Evolutionary conservation across 345 rosid genomes (phyloP).

Genomic region (Angophora floribunda): DNA sequence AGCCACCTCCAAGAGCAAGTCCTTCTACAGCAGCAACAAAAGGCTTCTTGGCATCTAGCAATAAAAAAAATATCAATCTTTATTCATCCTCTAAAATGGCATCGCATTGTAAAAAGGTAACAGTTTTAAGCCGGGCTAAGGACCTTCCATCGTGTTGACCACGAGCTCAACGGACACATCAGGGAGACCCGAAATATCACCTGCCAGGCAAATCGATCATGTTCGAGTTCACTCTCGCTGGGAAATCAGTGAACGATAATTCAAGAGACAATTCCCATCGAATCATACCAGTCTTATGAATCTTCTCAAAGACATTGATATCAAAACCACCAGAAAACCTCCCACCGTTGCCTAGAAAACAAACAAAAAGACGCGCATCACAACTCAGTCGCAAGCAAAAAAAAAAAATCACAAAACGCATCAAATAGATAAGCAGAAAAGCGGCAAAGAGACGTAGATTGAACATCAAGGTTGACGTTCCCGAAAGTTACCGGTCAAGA

Average conservation of each 20-base stretch:
- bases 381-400: not conserved
- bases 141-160: conserved; percentile 76
- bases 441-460: not conserved
- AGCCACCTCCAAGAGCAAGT: conserved; percentile 97
- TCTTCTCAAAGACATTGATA: conserved; percentile 66
- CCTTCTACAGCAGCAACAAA: conserved; percentile 96
- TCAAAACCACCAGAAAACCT: conserved; percentile 94
- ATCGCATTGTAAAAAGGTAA: not conserved
- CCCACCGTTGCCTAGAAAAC: conserved; percentile 63
- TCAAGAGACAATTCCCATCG: not conserved
- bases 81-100: not conserved
- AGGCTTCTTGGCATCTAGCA: conserved; percentile 78
- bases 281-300: conserved; percentile 62
- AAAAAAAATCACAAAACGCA: not conserved
- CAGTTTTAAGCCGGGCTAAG: not conserved
- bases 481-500: conserved; percentile 48
- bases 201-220: conserved; percentile 25
- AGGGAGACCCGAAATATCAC: conserved; percentile 65
- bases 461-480: not conserved
- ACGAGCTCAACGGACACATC: conserved; percentile 78
- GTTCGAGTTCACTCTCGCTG: not conserved
- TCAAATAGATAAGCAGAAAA: not conserved
- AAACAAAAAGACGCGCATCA: not conserved
- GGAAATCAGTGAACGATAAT: not conserved
- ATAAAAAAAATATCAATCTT: conserved; percentile 1